Base-by-base conservation (phyloP, 768 basidiomycete species). In the Podaxis sp. region DNA sequence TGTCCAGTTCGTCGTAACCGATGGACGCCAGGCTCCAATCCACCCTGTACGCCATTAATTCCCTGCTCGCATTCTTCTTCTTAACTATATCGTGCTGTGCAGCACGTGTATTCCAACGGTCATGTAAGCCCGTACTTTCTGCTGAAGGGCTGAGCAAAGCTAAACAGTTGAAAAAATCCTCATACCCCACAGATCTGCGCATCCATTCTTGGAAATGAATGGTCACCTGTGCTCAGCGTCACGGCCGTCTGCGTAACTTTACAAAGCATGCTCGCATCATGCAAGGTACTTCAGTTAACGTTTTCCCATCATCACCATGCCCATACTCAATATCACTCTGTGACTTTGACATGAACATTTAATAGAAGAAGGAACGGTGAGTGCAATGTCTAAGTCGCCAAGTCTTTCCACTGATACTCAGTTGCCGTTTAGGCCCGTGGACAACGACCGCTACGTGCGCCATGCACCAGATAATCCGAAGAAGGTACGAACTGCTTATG, bases 211-310 rank as follows among this genome's bases (percentile, higher is more conserved):
- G 94, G 92, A 28, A 89, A 84, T 67, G 93, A 94, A 66, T 95
- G 93, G 93, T 92, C 90, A 10, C 93, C 92, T 0, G 91, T 93
- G n/a, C 75, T 94, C 65, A 92, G 89, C 64, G 91, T 92, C 22
- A 80, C 88, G 28, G 84, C 91, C 2, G 86, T 95, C 48, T 94
- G 91, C 69, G 84, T 94, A 17, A 95, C 93, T 3, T 75, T 96
- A 52, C 94, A 95, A 77, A 92, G 90, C 69, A 96, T 96, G 94
- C 82, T 96, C 62, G 94, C 92, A 24, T 93, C 90, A 6, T 93
- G 91, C 85, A 95, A 92, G 87, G 93, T 90, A 65, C 51, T 66
- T 63, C 51, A n/a, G 17, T 38, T n/a, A 8, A 15, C 40, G n/a
- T 15, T 3, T 50, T 40, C 50, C 51, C 15, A 48, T 15, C 13